Evolutionary conservation across 1,284 basidiomycete species (phyloP).

Genomic region (Phlebopus sp.): DNA sequence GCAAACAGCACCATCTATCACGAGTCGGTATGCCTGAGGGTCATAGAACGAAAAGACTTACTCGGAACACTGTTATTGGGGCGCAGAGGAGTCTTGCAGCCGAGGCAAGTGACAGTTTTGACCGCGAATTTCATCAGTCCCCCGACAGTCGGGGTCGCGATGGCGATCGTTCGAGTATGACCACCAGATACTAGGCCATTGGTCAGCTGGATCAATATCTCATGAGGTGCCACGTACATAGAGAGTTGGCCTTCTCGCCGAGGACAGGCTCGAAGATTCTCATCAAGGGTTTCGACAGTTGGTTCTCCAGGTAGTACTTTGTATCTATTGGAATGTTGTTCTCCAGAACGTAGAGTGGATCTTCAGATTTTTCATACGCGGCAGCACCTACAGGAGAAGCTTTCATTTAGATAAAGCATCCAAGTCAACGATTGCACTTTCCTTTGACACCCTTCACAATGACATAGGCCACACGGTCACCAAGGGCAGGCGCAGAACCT

Average conservation of each 20-base stretch:
- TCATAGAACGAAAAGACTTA: conserved; percentile 31
- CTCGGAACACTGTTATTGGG: conserved; percentile 69
- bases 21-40: background rate
- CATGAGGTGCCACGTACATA: conserved; percentile 54
- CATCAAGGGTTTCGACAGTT: conserved; percentile 92
- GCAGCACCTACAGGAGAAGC: conserved; percentile 65
- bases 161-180: conserved; percentile 90
- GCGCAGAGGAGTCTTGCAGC: conserved; percentile 86
- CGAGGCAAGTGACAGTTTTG: conserved; percentile 88
- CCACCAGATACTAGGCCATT: conserved; percentile 77
- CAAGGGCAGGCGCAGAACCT: conserved; percentile 89
- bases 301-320: conserved; percentile 95
- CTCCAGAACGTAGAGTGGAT: conserved; percentile 92
- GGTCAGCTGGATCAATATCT: conserved; percentile 4
- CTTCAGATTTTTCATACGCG: conserved; percentile 97
- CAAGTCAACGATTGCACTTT: conserved; percentile 26
- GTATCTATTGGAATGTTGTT: conserved; percentile 97
- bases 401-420: background rate
- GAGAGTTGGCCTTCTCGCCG: conserved; percentile 81
- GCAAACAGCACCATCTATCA: conserved; percentile 84
- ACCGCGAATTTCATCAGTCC: conserved; percentile 97
- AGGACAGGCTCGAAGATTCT: conserved; percentile 97
- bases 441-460: conserved; percentile 95
- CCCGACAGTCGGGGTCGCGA: conserved; percentile 91
- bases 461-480: conserved; percentile 96